Evolutionary conservation across 352 stramenopile genomes (phyloP).

Genomic region (Peronospora destructor): DNA sequence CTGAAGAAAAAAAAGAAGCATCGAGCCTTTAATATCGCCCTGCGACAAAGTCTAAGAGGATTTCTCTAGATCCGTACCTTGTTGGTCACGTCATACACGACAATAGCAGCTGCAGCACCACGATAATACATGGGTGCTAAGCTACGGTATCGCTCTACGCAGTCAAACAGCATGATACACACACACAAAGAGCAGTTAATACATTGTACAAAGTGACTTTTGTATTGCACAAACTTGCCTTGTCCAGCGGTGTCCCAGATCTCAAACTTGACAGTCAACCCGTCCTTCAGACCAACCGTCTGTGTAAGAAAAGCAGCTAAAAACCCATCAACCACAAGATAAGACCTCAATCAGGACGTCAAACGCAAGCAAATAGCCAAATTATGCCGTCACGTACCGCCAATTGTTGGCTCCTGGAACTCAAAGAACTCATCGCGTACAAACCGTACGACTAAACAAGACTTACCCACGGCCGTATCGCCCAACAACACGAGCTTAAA

Average conservation of each 20-base stretch:
- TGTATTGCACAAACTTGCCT: conserved; percentile 33
- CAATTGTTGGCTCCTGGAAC: conserved; percentile 97
- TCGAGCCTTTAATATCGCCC: conserved; percentile 1
- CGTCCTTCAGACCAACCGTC: conserved; percentile 96
- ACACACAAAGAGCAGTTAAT: conserved; percentile 6
- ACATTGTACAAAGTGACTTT: neutral
- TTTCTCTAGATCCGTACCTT: conserved; percentile 49
- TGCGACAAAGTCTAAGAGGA: neutral
- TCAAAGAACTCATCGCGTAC: conserved; percentile 99
- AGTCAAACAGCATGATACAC: conserved; percentile 1
- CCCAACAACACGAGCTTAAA: conserved; percentile 99
- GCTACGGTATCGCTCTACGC: conserved; percentile 91
- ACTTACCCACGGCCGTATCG: conserved; percentile 99
- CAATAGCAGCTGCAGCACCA: conserved; percentile 91
- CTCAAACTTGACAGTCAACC: conserved; percentile 98
- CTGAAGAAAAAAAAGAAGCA: conserved; percentile 28
- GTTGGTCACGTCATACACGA: conserved; percentile 97
- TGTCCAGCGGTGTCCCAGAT: conserved; percentile 99
- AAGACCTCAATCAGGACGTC: conserved; percentile 2
- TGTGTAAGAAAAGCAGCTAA: conserved; percentile 96
- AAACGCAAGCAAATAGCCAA: too few relatives aligned
- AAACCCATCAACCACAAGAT: conserved; percentile 8
- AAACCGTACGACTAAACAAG: conserved; percentile 98
- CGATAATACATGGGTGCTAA: conserved; percentile 98
- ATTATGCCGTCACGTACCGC: conserved; percentile 40